Percentiles rank a stretch among this genome's conserved stretches.
Evolutionary conservation across 768 basidiomycete species (phyloP).

Genomic region (Boletus sp.): DNA sequence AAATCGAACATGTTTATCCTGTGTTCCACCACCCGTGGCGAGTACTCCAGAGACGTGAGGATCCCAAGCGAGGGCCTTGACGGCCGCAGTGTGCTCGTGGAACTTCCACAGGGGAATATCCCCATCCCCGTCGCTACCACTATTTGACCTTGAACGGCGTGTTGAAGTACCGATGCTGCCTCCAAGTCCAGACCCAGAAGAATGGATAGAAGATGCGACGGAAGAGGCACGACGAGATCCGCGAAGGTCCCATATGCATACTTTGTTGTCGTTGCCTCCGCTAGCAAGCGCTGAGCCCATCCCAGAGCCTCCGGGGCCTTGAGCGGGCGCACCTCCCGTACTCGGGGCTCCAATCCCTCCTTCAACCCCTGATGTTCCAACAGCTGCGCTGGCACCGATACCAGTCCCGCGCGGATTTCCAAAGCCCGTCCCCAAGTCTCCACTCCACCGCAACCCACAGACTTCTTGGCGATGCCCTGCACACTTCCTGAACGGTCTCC

Average conservation of each 20-base stretch:
- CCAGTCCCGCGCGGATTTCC: conserved; percentile 21
- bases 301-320: conserved; percentile 29
- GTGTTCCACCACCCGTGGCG: conserved; percentile 96
- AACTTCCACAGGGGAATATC: conserved; percentile 88
- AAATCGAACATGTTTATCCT: conserved; percentile 96
- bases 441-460: conserved; percentile 91
- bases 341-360: conserved; percentile 19
- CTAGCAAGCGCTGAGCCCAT: conserved; percentile 70
- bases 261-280: conserved; percentile 98
- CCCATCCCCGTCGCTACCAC: conserved; percentile 31
- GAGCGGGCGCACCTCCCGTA: conserved; percentile 23
- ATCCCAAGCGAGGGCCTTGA: conserved; percentile 98
- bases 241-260: conserved; percentile 93
- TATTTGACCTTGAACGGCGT: conserved; percentile 25
- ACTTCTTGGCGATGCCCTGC: conserved; percentile 89
- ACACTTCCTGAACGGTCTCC: conserved; percentile 67
- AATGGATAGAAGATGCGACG: conserved; percentile 23
- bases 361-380: conserved; percentile 27
- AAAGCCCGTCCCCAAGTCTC: conserved; percentile 26
- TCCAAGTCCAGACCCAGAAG: conserved; percentile 30
- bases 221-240: conserved; percentile 46
- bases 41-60: conserved; percentile 89
- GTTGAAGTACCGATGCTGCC: conserved; percentile 23
- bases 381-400: neutral
- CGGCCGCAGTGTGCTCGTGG: conserved; percentile 94